These are phyloP conservation scores for Clarireedia paspali DNA, from an alignment of 2,329 filamentous ascomycete species.

Conservation along the genomic window DNA sequence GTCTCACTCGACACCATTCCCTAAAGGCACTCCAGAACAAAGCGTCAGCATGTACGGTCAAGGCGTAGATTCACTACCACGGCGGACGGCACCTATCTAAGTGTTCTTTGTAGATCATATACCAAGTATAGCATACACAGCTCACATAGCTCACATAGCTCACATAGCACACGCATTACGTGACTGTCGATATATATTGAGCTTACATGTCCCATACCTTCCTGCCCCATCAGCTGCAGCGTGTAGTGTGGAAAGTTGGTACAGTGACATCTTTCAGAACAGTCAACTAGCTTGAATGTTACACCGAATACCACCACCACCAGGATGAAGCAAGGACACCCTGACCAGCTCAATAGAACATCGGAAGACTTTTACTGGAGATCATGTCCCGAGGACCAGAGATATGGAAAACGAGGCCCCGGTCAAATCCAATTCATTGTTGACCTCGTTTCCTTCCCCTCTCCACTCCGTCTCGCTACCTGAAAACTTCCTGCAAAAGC, in stretches of 20 bases:
- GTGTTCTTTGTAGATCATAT: background rate
- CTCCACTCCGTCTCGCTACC: background rate
- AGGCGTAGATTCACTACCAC: background rate
- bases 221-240: no score
- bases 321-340: background rate
- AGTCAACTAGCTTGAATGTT: background rate
- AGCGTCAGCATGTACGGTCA: background rate
- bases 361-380: background rate
- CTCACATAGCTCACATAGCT: background rate
- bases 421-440: background rate
- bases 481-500: background rate
- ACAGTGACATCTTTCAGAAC: background rate
- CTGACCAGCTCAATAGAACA: background rate
- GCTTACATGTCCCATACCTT: background rate
- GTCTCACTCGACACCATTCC: background rate
- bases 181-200: background rate
- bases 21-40: background rate
- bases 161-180: no score
- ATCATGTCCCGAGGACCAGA: slow-evolving; percentile 5
- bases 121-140: background rate
- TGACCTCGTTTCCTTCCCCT: background rate
- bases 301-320: background rate
- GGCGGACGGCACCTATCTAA: background rate
- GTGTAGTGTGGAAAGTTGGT: background rate
- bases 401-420: background rate